Evolutionary conservation across 2,329 filamentous ascomycete genomes (phyloP).

Genomic region (Anthostomella pinea): DNA sequence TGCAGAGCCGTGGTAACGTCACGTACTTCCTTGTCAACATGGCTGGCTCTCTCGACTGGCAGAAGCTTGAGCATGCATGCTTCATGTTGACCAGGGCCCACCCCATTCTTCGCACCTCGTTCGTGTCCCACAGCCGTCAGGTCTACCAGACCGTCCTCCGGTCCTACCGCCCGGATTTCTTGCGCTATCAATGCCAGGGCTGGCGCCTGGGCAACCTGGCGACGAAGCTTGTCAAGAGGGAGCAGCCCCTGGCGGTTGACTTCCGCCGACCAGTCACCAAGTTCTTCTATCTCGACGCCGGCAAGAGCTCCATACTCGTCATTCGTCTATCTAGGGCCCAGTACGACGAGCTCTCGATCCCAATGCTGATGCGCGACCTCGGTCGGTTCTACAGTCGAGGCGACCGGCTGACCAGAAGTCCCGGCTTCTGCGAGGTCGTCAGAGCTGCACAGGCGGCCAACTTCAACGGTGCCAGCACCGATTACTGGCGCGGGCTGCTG

Average conservation of each 20-base stretch:
- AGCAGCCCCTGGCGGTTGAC: constrained; percentile 38
- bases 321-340: constrained; percentile 49
- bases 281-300: constrained; percentile 49
- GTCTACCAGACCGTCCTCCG: constrained; percentile 49
- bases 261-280: constrained; percentile 46
- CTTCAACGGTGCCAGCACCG: constrained; percentile 33
- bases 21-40: constrained; percentile 49
- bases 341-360: constrained; percentile 45
- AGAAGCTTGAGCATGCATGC: constrained; percentile 47
- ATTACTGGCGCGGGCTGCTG: constrained; percentile 46
- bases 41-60: constrained; percentile 40
- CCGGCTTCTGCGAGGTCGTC: constrained; percentile 48
- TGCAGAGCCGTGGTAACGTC: constrained; percentile 42
- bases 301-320: constrained; percentile 45
- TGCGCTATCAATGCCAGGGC: constrained; percentile 38
- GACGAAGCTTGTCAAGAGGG: constrained; percentile 41
- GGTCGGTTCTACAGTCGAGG: constrained; percentile 43
- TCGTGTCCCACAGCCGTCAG: constrained; percentile 44
- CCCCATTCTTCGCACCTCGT: constrained; percentile 53
- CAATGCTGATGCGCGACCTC: constrained; percentile 47
- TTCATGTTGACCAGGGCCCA: constrained; percentile 43
- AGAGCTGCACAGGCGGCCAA: constrained; percentile 38
- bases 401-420: constrained; percentile 32
- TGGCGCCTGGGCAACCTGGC: constrained; percentile 38
- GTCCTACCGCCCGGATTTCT: constrained; percentile 42